Evolutionary conservation across 129 eudicot genomes (phyloP).

Genomic region (Calendula officinalis): DNA sequence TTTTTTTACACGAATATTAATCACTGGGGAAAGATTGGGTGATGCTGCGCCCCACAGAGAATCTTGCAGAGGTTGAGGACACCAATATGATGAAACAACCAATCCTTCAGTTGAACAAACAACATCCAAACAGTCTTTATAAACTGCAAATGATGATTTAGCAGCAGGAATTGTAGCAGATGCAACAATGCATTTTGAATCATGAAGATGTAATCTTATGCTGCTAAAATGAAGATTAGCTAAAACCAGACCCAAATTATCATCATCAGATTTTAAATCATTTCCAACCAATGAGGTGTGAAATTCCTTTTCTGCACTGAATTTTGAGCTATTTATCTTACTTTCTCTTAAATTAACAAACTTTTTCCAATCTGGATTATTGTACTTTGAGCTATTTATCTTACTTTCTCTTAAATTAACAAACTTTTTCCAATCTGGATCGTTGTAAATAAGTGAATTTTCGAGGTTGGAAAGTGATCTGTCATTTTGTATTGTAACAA

Average conservation of each 20-base stretch:
- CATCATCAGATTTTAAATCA: conserved; percentile 1
- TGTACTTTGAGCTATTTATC: conserved; percentile 32
- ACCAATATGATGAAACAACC: conserved; percentile 64
- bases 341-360: conserved; percentile 32
- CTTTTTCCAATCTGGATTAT: conserved; percentile 58
- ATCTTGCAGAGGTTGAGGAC: conserved; percentile 44
- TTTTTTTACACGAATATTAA: conserved; percentile 65
- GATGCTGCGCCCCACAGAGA: conserved; percentile 74
- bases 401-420: conserved; percentile 35
- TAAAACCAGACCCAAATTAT: conserved; percentile 16
- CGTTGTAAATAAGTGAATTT: conserved; percentile 36
- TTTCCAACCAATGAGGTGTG: conserved; percentile 26
- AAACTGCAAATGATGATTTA: conserved; percentile 39
- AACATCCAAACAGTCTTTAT: conserved; percentile 50
- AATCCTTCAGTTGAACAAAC: conserved; percentile 67
- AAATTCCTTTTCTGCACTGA: conserved; percentile 30
- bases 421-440: conserved; percentile 50
- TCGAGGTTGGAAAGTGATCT: conserved; percentile 47
- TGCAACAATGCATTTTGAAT: conserved; percentile 64
- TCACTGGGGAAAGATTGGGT: conserved; percentile 51
- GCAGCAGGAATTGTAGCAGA: conserved; percentile 53
- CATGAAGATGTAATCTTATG: conserved; percentile 71
- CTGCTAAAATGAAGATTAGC: conserved; percentile 45
- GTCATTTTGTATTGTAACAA: conserved; percentile 44
- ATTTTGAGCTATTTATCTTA: conserved; percentile 32